Base-by-base conservation (phyloP, 495 filamentous ascomycete genomes). In the Annulohypoxylon nitens region DNA sequence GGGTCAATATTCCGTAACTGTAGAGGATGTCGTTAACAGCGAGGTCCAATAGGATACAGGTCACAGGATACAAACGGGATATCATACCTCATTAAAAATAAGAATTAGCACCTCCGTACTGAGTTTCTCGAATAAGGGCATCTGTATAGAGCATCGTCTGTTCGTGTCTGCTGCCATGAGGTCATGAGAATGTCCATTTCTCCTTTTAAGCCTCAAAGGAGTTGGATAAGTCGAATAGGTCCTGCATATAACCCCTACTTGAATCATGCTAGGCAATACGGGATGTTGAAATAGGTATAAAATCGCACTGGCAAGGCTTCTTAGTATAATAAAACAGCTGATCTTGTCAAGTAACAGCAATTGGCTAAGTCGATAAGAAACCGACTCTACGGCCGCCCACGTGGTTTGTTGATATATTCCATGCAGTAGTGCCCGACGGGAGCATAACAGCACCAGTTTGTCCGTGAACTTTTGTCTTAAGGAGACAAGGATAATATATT, bases 31-130 rank as follows among this genome's bases (percentile, higher is more conserved):
- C 26, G 45, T 78, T 30, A 75, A 64, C 34, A 9, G 12, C 0
- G 11, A 14, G 47, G n/a, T 23, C 53, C 11, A 9, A 10, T 8
- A 48, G 6, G 16, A 6, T 39, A 8, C 3, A 23, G 9, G 4
- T 12, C 8, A 14, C 12, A 16, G 16, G 4, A 4, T 0, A 14
- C 26, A 9, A 18, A 25, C 6, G 16, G 41, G 16, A 12, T 26
- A 10, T 37, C 48, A 18, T 65, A 79, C 79, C 50, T 77, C 60
- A 63, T 81, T 34, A 8, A 81, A 67, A 11, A 80, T 66, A 12
- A 76, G 63, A 47, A 64, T 16, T 16, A 81, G 41, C 3, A 81
- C 9, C 37, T 81, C 79, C 8, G 74, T 70, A 54, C 74, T 79
- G 20, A 81, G 74, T 33, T 67, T 55, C 20, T 67, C 37, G n/a